These are phyloP conservation scores for Candida vartiovaarae DNA, from an alignment of 805 yeast genomes.

Conservation along the genomic window DNA sequence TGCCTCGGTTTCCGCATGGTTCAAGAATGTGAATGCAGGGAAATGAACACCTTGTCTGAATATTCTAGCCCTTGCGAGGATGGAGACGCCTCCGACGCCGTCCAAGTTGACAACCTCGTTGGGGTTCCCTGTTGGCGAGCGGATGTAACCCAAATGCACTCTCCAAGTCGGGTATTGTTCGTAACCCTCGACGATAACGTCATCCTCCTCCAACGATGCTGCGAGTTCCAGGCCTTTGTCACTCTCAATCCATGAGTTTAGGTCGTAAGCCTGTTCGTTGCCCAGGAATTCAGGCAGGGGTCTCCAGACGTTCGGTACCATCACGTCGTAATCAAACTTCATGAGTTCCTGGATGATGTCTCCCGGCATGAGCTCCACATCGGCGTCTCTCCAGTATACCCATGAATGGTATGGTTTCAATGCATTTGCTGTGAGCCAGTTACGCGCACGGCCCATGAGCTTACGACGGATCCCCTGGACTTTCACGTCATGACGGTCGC, in stretches of 20 bases:
- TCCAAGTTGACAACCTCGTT: slow-evolving; percentile 64
- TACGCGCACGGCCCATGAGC: slow-evolving; percentile 81
- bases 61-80: slow-evolving; percentile 64
- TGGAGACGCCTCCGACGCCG: slow-evolving; percentile 86
- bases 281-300: slow-evolving; percentile 91
- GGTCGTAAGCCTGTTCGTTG: slow-evolving; percentile 88
- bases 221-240: slow-evolving; percentile 69
- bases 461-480: slow-evolving; percentile 82
- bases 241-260: slow-evolving; percentile 94
- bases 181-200: slow-evolving; percentile 83
- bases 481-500: slow-evolving; percentile 77
- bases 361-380: slow-evolving; percentile 77
- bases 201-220: slow-evolving; percentile 60
- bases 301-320: slow-evolving; percentile 92
- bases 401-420: slow-evolving; percentile 80
- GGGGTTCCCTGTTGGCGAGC: slow-evolving; percentile 54
- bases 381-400: slow-evolving; percentile 91
- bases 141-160: slow-evolving; percentile 68
- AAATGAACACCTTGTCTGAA: slow-evolving; percentile 77
- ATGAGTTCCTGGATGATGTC: slow-evolving; percentile 67
- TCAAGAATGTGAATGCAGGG: slow-evolving; percentile 77
- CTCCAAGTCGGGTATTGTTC: slow-evolving; percentile 85
- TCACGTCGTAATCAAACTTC: slow-evolving; percentile 62
- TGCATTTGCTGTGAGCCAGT: slow-evolving; percentile 72
- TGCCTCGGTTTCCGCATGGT: slow-evolving; percentile 86